phyloP scores from a whole-genome alignment of 2,329 filamentous ascomycete species.

The Aureobasidium pullulans region DNA sequence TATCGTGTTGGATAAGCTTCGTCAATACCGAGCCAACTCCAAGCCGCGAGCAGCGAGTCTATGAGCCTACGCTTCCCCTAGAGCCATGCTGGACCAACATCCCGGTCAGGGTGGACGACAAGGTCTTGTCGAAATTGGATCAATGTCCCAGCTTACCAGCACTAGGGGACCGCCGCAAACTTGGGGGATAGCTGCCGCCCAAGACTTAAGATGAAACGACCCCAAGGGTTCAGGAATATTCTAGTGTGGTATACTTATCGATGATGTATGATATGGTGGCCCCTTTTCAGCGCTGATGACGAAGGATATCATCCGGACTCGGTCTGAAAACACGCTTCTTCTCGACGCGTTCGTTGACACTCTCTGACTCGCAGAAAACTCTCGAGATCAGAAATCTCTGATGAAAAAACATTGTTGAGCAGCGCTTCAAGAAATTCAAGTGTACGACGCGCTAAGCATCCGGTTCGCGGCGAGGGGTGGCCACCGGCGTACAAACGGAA shows the following conservation, averaged over 20 bases:
- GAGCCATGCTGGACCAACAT: slow-evolving; percentile 1
- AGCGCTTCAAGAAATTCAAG: not conserved
- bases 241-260: slow-evolving; percentile 2
- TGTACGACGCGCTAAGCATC: slow-evolving; percentile 5
- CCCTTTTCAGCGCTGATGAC: not conserved
- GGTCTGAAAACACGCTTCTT: not conserved
- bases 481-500: slow-evolving; percentile 8
- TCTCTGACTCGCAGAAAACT: not conserved
- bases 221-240: not conserved
- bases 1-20: not conserved
- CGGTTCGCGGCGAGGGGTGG: slow-evolving; percentile 10
- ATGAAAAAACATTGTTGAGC: not conserved
- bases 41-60: not conserved
- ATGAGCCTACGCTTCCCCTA: not conserved
- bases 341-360: not conserved
- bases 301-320: not conserved
- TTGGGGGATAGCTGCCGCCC: slow-evolving; percentile 1
- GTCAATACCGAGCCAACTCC: not conserved
- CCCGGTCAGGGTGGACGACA: not conserved
- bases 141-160: not conserved
- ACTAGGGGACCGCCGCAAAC: not conserved
- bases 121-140: slow-evolving; percentile 2
- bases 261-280: not conserved
- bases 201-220: slow-evolving; percentile 8
- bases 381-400: not conserved